Base-by-base conservation (phyloP, 371 early-diverging fungal genomes). In the Mortierella sp. region DNA sequence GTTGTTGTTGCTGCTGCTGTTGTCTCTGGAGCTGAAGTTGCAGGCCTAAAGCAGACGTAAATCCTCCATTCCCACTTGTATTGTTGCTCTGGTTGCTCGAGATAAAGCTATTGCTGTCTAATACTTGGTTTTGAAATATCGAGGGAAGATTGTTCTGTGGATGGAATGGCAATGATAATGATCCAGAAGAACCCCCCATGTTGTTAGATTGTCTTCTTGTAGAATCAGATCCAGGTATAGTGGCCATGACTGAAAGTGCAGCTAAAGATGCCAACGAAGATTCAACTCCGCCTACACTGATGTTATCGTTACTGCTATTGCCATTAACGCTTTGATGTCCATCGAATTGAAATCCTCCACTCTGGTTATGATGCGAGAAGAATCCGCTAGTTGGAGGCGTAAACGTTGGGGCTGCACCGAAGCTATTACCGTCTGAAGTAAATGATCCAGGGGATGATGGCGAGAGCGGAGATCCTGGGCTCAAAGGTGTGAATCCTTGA, bases 241-340 rank as follows among this genome's bases (percentile, higher is more conserved):
- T 49, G 0, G 64, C 28, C 65, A 77, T 77, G 23, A 72, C 78
- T 7, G 78, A 72, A 9, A 77, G 72, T 10, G 68, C 60, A 3
- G 78, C 72, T 40, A 77, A 51, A 2, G 77, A 71, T 7, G 76
- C 70, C 29, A 75, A 49, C 0, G 76, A 69, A 3, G 68, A 71
- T 49, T 77, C 77, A 63, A 76, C 58, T 3, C 62, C 63, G 26
- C 37, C 64, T 26, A 31, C 26, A 12, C 47, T 23, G 23, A 40
- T 45, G 31, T 26, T 72, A 19, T 54, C 35, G 59, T 29, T 64
- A 15, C 26, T 28, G 64, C 34, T 51, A 49, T 23, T 37, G 13
- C 37, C 10, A 22, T 13, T 26, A 17, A 26, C 29, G 15, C 28
- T 31, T 37, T 49, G 43, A 13, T 40, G 42, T 19, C 53, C 43